These are phyloP conservation scores for Populus pruinosa DNA, from an alignment of 345 rosid species.

Conservation along the genomic window DNA sequence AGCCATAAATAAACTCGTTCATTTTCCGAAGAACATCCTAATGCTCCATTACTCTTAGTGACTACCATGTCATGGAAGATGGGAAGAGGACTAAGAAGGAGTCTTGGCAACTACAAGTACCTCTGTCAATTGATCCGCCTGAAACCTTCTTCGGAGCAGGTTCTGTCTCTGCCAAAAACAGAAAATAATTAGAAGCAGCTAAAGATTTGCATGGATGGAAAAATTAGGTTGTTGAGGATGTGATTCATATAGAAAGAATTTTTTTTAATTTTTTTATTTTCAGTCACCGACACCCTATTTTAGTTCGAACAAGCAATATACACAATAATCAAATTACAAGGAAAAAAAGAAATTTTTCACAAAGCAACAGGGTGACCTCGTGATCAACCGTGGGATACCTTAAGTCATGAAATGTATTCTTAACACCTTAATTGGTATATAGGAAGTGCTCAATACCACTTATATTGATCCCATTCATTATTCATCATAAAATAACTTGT, in stretches of 20 bases:
- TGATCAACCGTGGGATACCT: not conserved
- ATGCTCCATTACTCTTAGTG: not conserved
- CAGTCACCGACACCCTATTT: not conserved
- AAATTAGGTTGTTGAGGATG: not conserved
- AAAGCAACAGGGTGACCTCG: not conserved
- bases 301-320: not conserved
- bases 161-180: conserved; percentile 49
- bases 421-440: not conserved
- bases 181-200: not conserved
- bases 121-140: conserved; percentile 70
- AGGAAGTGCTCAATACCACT: not conserved
- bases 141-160: conserved; percentile 46
- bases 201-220: not conserved
- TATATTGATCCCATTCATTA: not conserved
- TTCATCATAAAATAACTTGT: not conserved
- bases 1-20: not conserved
- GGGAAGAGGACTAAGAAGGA: not conserved
- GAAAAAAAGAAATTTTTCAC: not conserved
- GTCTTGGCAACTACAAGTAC: conserved; percentile 26
- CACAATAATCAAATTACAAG: not conserved
- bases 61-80: not conserved
- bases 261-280: no score
- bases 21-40: not conserved
- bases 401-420: not conserved
- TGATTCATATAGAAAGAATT: not conserved